Percentiles rank a stretch among this genome's conserved stretches.
These are phyloP conservation scores for Penicillium manginii DNA, from an alignment of 495 filamentous ascomycete genomes.

Conservation along the genomic window DNA sequence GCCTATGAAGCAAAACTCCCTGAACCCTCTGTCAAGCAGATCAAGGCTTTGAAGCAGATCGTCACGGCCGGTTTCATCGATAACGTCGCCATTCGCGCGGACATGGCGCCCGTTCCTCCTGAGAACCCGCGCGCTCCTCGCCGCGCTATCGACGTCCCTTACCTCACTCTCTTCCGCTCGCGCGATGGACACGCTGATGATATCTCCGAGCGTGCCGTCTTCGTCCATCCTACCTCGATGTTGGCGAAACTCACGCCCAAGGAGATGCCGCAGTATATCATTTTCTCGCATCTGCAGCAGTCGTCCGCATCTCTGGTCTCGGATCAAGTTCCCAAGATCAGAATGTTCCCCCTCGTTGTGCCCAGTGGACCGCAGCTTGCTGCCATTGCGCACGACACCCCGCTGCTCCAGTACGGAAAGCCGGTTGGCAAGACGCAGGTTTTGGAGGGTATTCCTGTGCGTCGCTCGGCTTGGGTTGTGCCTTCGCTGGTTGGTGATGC, in stretches of 20 bases:
- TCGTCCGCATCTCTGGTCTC: slow-evolving; percentile 54
- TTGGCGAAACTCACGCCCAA: slow-evolving; percentile 70
- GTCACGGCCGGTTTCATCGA: slow-evolving; percentile 93
- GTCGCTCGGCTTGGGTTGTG: slow-evolving; percentile 81
- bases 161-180: slow-evolving; percentile 81
- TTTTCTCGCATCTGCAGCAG: slow-evolving; percentile 84
- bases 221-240: slow-evolving; percentile 81
- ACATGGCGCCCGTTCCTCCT: slow-evolving; percentile 75
- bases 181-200: slow-evolving; percentile 54
- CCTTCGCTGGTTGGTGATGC: slow-evolving; percentile 70
- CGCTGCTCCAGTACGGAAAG: slow-evolving; percentile 83
- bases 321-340: slow-evolving; percentile 68
- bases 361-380: slow-evolving; percentile 77
- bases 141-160: slow-evolving; percentile 86
- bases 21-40: slow-evolving; percentile 69
- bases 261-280: slow-evolving; percentile 81
- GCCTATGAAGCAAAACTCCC: slow-evolving; percentile 64
- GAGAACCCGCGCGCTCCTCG: slow-evolving; percentile 71
- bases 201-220: slow-evolving; percentile 64
- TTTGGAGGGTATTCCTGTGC: slow-evolving; percentile 56
- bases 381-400: slow-evolving; percentile 80
- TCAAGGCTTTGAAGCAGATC: slow-evolving; percentile 87
- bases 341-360: slow-evolving; percentile 86
- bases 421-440: slow-evolving; percentile 79
- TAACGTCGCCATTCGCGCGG: slow-evolving; percentile 91